These are phyloP conservation scores for Angomonas ambiguus DNA, from an alignment of 208 protist genomes.

Conservation along the genomic window DNA sequence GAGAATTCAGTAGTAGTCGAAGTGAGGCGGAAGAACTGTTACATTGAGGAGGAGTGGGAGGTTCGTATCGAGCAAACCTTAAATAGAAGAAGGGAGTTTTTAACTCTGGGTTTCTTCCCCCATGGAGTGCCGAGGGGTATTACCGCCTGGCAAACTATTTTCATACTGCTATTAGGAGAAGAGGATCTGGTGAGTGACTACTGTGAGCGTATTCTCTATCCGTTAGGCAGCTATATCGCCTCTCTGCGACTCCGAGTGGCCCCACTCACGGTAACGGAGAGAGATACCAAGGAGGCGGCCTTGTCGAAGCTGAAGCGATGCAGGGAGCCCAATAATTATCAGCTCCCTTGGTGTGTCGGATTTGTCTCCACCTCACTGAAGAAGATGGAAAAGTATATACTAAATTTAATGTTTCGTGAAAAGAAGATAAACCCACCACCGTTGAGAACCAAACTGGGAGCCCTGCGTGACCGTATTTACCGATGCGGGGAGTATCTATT, in stretches of 20 bases:
- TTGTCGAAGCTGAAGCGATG: slow-evolving; percentile 57
- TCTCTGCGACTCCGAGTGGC: slow-evolving; percentile 56
- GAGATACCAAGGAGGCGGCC: slow-evolving; percentile 47
- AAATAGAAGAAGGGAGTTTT: slow-evolving; percentile 38
- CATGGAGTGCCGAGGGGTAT: slow-evolving; percentile 39
- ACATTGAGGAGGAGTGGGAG: slow-evolving; percentile 61
- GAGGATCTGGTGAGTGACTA: slow-evolving; percentile 35
- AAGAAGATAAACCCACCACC: slow-evolving; percentile 25
- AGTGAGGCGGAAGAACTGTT: slow-evolving; percentile 44
- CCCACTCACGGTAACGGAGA: slow-evolving; percentile 40
- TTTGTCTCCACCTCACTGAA: slow-evolving; percentile 35
- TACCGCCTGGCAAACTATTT: slow-evolving; percentile 53
- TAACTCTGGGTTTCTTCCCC: slow-evolving; percentile 34
- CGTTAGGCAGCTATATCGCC: slow-evolving; percentile 57
- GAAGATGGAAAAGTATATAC: slow-evolving; percentile 26
- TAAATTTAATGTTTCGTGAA: slow-evolving; percentile 34
- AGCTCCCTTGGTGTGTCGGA: slow-evolving; percentile 61
- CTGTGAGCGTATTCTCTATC: slow-evolving; percentile 45
- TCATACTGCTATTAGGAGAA: slow-evolving; percentile 59
- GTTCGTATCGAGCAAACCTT: slow-evolving; percentile 56
- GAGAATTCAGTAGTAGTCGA: slow-evolving; percentile 29
- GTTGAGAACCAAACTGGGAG: slow-evolving; percentile 48
- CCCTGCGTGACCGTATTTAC: slow-evolving; percentile 32
- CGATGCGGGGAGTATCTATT: slow-evolving; percentile 38
- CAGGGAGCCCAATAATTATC: slow-evolving; percentile 48